A percentile compares a stretch with the other conserved stretches of the same genome.
Conservation (phyloP, 1,284 basidiomycete species). For the Inonotus hispidus region DNA sequence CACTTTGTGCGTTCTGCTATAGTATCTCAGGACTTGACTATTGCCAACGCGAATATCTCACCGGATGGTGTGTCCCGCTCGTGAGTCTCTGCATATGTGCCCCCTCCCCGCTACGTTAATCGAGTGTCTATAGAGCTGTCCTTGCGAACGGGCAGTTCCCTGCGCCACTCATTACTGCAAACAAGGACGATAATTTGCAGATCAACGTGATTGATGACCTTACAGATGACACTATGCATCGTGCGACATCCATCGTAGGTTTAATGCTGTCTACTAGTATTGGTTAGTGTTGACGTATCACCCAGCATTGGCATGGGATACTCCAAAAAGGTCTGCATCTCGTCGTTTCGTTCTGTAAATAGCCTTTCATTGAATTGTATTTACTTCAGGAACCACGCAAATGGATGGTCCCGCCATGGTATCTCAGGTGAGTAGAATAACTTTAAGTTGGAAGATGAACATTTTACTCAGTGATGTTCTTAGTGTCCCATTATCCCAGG, state of each 20-base stretch:
- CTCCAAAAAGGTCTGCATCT: slow-evolving; percentile 22
- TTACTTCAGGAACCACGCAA: slow-evolving; percentile 26
- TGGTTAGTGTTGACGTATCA: neutral
- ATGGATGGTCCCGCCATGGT: slow-evolving; percentile 31
- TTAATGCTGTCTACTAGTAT: neutral
- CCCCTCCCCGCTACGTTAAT: neutral
- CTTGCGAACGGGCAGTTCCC: slow-evolving; percentile 22
- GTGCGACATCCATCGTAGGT: slow-evolving; percentile 26
- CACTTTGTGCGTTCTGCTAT: neutral
- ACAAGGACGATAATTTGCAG: slow-evolving; percentile 21
- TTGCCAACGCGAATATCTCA: slow-evolving; percentile 9
- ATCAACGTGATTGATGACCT: slow-evolving; percentile 18
- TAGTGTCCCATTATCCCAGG: slow-evolving; percentile 49
- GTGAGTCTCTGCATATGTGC: slow-evolving; percentile 3
- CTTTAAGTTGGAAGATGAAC: neutral
- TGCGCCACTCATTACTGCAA: slow-evolving; percentile 21
- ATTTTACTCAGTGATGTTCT: slow-evolving; percentile 24
- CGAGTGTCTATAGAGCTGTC: slow-evolving; percentile 11
- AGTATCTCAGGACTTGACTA: slow-evolving; percentile 3
- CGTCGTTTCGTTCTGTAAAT: neutral
- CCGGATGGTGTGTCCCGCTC: slow-evolving; percentile 16
- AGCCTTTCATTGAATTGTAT: neutral
- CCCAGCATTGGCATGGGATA: slow-evolving; percentile 36
- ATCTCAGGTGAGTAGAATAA: neutral
- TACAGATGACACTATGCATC: slow-evolving; percentile 21